Base-by-base conservation (phyloP, 129 eudicot genomes). In the Ambrosia artemisiifolia region DNA sequence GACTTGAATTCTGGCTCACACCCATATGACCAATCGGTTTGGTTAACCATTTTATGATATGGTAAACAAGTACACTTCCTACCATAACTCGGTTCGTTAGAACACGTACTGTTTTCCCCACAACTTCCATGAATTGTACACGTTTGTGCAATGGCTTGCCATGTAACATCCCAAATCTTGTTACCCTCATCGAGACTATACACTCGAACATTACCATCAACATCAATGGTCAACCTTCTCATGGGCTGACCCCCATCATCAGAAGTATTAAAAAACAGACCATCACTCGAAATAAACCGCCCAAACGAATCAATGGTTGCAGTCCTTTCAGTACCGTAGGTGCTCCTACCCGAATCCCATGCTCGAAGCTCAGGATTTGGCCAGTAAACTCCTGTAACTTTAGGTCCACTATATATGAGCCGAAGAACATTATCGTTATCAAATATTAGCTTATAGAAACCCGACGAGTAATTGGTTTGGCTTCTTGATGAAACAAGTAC, bases 351-450 rank as follows among this genome's bases (percentile, higher is more conserved):
- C 1, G 76, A 77, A 6, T 82, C 80, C 66, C 76, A 60, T 12
- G 80, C 64, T 16, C 59, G 46, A 16, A 79, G 66, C 88, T 83
- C 77, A 1, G 85, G 83, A 9, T 64, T 51, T 3, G 86, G 87
- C 92, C 92, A 87, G 24, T 74, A 84, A 17, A 73, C 54, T n/a
- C 86, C 83, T 0, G 77, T 73, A 3, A 57, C 73, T 36, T 81
- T 80, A 19, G 83, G 82, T 19, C 88, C 82, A 9, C 81, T 74
- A 32, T 74, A 86, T 5, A 81, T 42, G 0, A 83, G 72, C 36
- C 80, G 69, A 24, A 86, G 82, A 43, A 83, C 86, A 35, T 86
- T 86, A 72, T 86, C 88, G 53, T 72, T 63, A 30, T 78, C 84
- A 13, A 86, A 86, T 14, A 49, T 78, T 11, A 86, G 42, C 30